Evolutionary conservation across 495 filamentous ascomycete genomes (phyloP).

Genomic region (Daldinia vernicosa): DNA sequence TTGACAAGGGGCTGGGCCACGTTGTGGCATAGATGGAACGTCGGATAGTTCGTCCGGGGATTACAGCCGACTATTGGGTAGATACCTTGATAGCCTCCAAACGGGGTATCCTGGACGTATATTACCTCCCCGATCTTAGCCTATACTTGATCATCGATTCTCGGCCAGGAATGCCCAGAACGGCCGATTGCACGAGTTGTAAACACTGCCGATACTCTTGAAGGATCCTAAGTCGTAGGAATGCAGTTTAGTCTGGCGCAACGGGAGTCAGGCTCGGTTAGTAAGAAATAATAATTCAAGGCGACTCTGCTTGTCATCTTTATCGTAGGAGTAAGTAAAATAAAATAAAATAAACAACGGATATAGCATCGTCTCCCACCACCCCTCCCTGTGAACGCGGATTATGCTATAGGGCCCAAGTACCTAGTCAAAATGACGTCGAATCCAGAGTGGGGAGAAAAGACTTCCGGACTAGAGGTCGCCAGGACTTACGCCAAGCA

Average conservation of each 20-base stretch:
- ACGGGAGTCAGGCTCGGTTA: slow-evolving; percentile 29
- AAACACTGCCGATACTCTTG: slow-evolving; percentile 24
- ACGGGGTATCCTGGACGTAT: background rate
- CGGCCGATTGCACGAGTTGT: slow-evolving; percentile 16
- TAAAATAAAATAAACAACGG: background rate
- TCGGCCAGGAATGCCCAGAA: slow-evolving; percentile 38
- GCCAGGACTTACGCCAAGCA: slow-evolving; percentile 52
- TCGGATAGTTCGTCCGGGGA: slow-evolving; percentile 32
- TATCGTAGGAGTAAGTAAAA: background rate
- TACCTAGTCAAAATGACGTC: slow-evolving; percentile 50
- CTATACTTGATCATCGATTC: slow-evolving; percentile 29
- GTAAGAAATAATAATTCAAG: slow-evolving; percentile 1
- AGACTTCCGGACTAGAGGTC: slow-evolving; percentile 55
- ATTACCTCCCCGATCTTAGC: slow-evolving; percentile 27
- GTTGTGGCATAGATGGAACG: slow-evolving; percentile 12
- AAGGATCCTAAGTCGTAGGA: slow-evolving; percentile 9
- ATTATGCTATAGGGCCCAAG: background rate
- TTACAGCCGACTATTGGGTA: slow-evolving; percentile 17
- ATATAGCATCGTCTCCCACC: background rate
- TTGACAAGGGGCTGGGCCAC: slow-evolving; percentile 12
- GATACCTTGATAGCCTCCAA: slow-evolving; percentile 6
- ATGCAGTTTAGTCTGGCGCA: slow-evolving; percentile 6
- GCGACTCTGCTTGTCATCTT: background rate
- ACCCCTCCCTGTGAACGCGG: background rate
- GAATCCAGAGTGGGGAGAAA: slow-evolving; percentile 54